Base-by-base conservation (phyloP, 805 yeast genomes). In the Teunomyces pallodes region DNA sequence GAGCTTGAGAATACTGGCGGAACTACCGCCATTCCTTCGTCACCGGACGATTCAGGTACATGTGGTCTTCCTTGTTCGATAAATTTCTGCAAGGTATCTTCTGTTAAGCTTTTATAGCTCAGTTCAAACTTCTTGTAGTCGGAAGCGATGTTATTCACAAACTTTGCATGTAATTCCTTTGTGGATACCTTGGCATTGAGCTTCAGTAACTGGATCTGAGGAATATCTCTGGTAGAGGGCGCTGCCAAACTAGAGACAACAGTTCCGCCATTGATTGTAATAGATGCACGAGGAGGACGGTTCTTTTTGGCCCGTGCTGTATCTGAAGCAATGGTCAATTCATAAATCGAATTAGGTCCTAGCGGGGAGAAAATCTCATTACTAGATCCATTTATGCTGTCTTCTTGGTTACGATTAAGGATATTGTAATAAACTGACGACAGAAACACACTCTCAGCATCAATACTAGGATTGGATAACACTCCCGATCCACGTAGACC, bases 201-300 rank as follows among this genome's bases (percentile, higher is more conserved):
- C 32, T 69, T 63, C 56, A 57, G 50, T 35, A 92, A 70, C 42
- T 78, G 82, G 9, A 90, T 84, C 20, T 85, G 90, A 0, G 97
- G 96, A 9, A 92, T 92, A 59, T 94, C 98, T 43, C 77, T 76
- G 1, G 79, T 72, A 0, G 96, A 85, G 0, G 99, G 98, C 6
- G 81, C 77, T 36, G 72, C 71, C 24, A 86, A 60, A 54, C 76
- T 77, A 29, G 59, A 53, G 9, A 72, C 61, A 8, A 75, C 75
- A 5, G 70, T 62, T 0, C 81, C 75, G 5, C 76, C 77, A 54
- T 72, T 71, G 32, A 74, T 55, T 9, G 70, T 60, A 4, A 74
- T 72, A 47, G 69, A 60, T 26, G 59, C 50, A 49, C 65, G 64
- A 36, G 65, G 61, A 14, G 72, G 54, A 50, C 74, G 54, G 51